Evolutionary conservation across 140 eudicot genomes (phyloP).

Genomic region (Senecio squalidus): DNA sequence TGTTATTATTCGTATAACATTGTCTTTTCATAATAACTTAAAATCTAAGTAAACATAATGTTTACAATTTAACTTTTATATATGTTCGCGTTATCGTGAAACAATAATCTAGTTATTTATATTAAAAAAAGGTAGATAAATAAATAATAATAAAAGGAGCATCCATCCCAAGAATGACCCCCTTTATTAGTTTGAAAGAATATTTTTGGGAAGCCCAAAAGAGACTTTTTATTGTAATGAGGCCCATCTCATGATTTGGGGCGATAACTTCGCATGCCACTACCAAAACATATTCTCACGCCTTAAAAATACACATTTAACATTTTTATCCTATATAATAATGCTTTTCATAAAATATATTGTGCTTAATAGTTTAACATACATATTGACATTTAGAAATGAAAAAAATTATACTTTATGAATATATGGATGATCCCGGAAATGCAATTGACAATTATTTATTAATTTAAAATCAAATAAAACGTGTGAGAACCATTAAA

Average conservation of each 20-base stretch:
- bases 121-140: background rate
- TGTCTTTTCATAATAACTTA: too few species aligned
- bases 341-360: background rate
- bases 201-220: slow-evolving; percentile 30
- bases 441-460: too few species aligned
- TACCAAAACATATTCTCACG: slow-evolving; percentile 54
- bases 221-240: slow-evolving; percentile 13
- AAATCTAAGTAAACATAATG: too few species aligned
- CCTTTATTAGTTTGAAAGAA: slow-evolving; percentile 7
- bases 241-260: slow-evolving; percentile 41
- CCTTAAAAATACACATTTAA: slow-evolving; percentile 31
- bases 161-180: slow-evolving; percentile 9
- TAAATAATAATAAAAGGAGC: background rate
- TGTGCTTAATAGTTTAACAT: background rate
- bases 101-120: too few species aligned
- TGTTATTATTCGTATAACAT: too few species aligned
- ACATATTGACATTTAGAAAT: background rate
- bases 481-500: too few species aligned
- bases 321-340: slow-evolving; percentile 5
- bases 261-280: slow-evolving; percentile 45
- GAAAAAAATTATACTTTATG: too few species aligned
- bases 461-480: too few species aligned
- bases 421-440: too few species aligned
- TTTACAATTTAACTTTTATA: too few species aligned
- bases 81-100: too few species aligned